A percentile compares a stretch with the other conserved stretches of the same genome.
Conservation (phyloP, 768 basidiomycete genomes). For the Mycena amicta region DNA sequence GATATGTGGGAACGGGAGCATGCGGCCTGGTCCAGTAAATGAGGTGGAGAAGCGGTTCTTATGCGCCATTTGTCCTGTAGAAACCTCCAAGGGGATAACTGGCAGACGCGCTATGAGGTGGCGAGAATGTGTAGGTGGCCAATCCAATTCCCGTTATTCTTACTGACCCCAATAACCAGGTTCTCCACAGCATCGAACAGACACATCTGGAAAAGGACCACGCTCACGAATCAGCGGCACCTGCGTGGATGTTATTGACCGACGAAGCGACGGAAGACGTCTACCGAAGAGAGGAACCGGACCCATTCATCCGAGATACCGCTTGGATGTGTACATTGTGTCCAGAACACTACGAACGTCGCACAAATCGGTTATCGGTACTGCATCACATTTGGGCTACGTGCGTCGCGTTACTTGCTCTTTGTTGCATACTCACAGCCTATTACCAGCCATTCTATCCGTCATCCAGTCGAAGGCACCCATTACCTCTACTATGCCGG, state of each 20-base stretch:
- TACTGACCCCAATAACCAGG: not conserved
- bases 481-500: conserved; percentile 10
- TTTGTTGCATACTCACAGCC: not conserved
- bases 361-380: conserved; percentile 5
- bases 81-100: not conserved
- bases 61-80: conserved; percentile 9
- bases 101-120: conserved; percentile 18
- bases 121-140: conserved; percentile 21
- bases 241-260: conserved; percentile 20
- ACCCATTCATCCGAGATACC: conserved; percentile 6
- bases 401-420: conserved; percentile 6
- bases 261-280: conserved; percentile 20
- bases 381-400: conserved; percentile 5
- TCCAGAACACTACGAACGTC: conserved; percentile 19
- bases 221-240: not conserved
- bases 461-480: not conserved
- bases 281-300: conserved; percentile 6
- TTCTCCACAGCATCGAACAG: conserved; percentile 15
- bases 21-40: not conserved
- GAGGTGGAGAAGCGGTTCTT: conserved; percentile 13
- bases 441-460: conserved; percentile 4
- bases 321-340: conserved; percentile 23
- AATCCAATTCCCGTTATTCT: not conserved
- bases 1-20: conserved; percentile 3
- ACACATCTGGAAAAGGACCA: conserved; percentile 2